phyloP scores from a whole-genome alignment of 2,329 filamentous ascomycete genomes.

The Ilyonectria mors-panacis region DNA sequence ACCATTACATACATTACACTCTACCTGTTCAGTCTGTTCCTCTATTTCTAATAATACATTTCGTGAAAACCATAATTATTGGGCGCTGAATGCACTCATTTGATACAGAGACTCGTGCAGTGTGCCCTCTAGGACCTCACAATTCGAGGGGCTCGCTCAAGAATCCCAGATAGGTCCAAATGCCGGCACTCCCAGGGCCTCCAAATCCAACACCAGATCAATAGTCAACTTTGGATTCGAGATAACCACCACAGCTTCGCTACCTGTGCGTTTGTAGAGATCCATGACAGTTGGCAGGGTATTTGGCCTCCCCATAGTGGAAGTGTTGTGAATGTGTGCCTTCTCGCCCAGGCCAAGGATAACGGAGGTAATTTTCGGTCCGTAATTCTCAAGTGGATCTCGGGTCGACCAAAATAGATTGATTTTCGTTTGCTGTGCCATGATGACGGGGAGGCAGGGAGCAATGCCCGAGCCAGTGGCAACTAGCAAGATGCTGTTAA shows the following conservation, averaged over 20 bases:
- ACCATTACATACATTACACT: background rate
- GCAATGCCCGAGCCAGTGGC: conserved; percentile 80
- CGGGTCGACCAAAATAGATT: conserved; percentile 76
- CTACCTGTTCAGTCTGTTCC: background rate
- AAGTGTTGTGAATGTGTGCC: conserved; percentile 76
- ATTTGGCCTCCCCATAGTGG: conserved; percentile 68
- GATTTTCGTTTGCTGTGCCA: conserved; percentile 58
- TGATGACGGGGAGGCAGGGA: conserved; percentile 66
- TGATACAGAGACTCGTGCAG: background rate
- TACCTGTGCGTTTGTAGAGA: conserved; percentile 64
- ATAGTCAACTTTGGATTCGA: conserved; percentile 75
- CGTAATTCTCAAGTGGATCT: conserved; percentile 72
- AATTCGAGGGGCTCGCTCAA: conserved; percentile 2
- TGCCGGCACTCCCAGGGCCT: conserved; percentile 72
- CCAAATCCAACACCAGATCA: conserved; percentile 75
- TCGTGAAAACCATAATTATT: background rate
- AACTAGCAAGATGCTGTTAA: conserved; percentile 73
- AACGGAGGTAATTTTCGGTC: conserved; percentile 64
- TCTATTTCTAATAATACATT: background rate
- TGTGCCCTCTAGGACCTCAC: background rate
- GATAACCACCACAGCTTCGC: conserved; percentile 80
- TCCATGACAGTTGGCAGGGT: conserved; percentile 59
- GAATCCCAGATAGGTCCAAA: conserved; percentile 79
- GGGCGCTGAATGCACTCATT: background rate
- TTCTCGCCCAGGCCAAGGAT: conserved; percentile 69